Percentiles rank a stretch among this genome's conserved stretches.
These are phyloP conservation scores for Hypoxylon sp. DNA, from an alignment of 2,329 filamentous ascomycete species.

Conservation along the genomic window DNA sequence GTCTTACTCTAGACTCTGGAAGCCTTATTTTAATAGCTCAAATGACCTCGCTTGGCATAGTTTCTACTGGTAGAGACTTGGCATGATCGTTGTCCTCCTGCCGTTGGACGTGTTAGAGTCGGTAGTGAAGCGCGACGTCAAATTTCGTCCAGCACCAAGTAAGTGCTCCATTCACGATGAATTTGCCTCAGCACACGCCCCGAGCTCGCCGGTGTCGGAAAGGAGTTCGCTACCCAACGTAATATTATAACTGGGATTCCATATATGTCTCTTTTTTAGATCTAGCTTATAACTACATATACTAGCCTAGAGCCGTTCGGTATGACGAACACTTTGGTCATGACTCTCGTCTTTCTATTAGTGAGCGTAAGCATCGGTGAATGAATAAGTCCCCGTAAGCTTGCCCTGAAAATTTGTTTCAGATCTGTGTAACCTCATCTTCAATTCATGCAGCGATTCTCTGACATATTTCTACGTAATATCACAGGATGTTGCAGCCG, in stretches of 20 bases:
- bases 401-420: not conserved
- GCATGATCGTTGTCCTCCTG: not conserved
- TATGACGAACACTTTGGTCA: not conserved
- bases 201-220: not conserved
- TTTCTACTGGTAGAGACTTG: not conserved
- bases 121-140: not conserved
- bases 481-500: not conserved
- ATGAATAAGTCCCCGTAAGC: not conserved
- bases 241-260: not conserved
- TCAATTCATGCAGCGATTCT: not conserved
- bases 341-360: not conserved
- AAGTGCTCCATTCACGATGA: not conserved
- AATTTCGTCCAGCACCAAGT: not conserved
- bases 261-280: not conserved
- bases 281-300: not conserved
- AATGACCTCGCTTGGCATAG: not conserved
- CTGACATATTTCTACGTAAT: not conserved
- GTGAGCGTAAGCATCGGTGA: constrained; percentile 1
- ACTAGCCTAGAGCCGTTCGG: not conserved
- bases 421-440: constrained; percentile 1
- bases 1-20: no score
- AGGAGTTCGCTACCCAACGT: not conserved
- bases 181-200: not conserved
- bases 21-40: not conserved
- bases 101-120: not conserved